These are phyloP conservation scores for Mortierella sp. DNA, from an alignment of 371 early-diverging fungal species.

Conservation along the genomic window DNA sequence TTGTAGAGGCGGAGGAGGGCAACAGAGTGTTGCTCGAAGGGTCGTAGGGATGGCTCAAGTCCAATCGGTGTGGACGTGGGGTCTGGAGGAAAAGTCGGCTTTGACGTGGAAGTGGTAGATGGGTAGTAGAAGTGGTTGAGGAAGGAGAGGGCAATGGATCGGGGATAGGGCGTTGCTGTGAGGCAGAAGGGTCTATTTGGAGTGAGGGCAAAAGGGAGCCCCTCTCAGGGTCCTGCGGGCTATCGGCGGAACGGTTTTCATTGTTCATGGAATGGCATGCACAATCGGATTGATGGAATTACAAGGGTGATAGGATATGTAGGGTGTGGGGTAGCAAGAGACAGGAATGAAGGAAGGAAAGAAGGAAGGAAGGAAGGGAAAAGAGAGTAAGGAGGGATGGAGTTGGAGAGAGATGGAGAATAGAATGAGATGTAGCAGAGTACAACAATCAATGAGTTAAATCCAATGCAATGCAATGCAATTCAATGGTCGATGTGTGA, in stretches of 20 bases:
- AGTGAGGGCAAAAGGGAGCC: background rate
- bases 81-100: constrained; percentile 9
- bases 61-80: constrained; percentile 10
- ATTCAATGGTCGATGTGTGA: no score
- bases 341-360: background rate
- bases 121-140: background rate
- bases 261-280: constrained; percentile 18
- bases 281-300: background rate
- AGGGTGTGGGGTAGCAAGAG: background rate
- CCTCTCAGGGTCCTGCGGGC: constrained; percentile 7
- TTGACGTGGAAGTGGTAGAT: background rate
- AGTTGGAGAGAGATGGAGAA: no score
- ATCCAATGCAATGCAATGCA: no score
- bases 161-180: background rate
- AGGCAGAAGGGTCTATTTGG: constrained; percentile 3
- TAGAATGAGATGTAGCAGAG: no score
- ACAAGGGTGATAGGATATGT: background rate
- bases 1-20: constrained; percentile 16
- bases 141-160: constrained; percentile 5
- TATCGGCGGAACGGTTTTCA: constrained; percentile 13
- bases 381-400: no score
- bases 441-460: no score
- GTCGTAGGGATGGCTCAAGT: background rate
- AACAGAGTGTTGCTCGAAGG: background rate
- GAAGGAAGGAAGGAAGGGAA: background rate